These are phyloP conservation scores for Physcomitrium patens DNA, from an alignment of 225 moss, liverwort and hornwort genomes.

Conservation along the genomic window DNA sequence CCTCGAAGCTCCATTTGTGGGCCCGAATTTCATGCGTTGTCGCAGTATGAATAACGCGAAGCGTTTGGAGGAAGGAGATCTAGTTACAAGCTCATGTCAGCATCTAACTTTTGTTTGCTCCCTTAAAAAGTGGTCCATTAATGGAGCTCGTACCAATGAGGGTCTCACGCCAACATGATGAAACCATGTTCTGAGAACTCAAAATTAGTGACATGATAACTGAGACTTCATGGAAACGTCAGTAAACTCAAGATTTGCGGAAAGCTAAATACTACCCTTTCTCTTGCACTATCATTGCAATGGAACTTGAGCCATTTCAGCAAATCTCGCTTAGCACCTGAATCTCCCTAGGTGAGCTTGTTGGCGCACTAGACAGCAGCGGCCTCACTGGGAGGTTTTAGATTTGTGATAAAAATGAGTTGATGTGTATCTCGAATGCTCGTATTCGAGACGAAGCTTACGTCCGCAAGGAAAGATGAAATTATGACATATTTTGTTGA, in stretches of 20 bases:
- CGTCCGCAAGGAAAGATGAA: no score
- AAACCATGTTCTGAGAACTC: not conserved
- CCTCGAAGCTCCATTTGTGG: not conserved
- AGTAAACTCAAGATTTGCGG: not conserved
- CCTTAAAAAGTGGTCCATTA: not conserved
- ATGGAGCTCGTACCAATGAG: not conserved
- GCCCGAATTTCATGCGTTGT: not conserved
- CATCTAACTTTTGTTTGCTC: not conserved
- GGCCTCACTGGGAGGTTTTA: not conserved
- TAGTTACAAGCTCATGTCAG: constrained; percentile 10
- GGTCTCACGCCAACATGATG: constrained; percentile 4
- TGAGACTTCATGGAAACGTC: constrained; percentile 10
- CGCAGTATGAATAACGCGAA: constrained; percentile 4
- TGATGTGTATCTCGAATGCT: not conserved
- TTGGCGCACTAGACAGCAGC: constrained; percentile 10
- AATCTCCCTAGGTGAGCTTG: constrained; percentile 23
- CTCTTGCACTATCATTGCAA: constrained; percentile 4
- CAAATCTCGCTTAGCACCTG: no score
- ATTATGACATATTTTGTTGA: no score
- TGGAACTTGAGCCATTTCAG: no score
- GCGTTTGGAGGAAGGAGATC: not conserved
- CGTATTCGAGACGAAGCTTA: not conserved
- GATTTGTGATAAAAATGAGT: not conserved
- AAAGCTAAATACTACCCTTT: constrained; percentile 18
- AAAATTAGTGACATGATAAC: constrained; percentile 14